These are phyloP conservation scores for Termitomyces sp. DNA, from an alignment of 768 basidiomycete species.

Conservation along the genomic window DNA sequence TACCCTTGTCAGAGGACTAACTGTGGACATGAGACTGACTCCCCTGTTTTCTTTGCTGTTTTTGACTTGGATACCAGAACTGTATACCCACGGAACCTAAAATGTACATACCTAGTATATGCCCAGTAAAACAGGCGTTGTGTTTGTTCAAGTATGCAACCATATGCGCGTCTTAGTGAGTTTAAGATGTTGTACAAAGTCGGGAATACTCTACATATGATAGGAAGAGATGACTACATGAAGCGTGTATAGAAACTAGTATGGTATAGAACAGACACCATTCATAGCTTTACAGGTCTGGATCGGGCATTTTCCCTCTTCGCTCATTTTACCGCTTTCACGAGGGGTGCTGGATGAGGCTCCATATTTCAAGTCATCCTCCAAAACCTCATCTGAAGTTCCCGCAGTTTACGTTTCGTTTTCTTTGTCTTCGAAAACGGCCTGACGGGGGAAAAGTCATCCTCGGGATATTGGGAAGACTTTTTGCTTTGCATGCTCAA, in stretches of 20 bases:
- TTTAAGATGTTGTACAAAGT: no score
- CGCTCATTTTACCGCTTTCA: not conserved
- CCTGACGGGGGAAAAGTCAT: not conserved
- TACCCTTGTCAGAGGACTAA: no score
- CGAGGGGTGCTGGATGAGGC: not conserved
- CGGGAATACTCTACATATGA: no score
- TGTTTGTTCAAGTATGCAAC: not conserved
- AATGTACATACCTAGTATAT: not conserved
- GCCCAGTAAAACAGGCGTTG: no score
- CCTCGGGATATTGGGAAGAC: not conserved
- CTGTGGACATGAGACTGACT: constrained; percentile 19
- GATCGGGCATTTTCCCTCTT: not conserved
- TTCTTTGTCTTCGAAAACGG: not conserved
- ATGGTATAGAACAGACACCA: no score
- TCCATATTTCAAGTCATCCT: not conserved
- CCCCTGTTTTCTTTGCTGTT: constrained; percentile 2
- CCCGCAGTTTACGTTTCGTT: not conserved
- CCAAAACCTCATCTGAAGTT: not conserved
- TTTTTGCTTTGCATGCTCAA: not conserved
- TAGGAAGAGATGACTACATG: no score
- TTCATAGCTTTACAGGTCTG: not conserved
- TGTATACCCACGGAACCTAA: constrained; percentile 2
- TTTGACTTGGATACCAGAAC: constrained; percentile 6
- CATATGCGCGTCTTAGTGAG: no score
- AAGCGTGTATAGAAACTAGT: no score